Evolutionary conservation across 257 asterid genomes (phyloP).

Genomic region (Phtheirospermum japonicum): DNA sequence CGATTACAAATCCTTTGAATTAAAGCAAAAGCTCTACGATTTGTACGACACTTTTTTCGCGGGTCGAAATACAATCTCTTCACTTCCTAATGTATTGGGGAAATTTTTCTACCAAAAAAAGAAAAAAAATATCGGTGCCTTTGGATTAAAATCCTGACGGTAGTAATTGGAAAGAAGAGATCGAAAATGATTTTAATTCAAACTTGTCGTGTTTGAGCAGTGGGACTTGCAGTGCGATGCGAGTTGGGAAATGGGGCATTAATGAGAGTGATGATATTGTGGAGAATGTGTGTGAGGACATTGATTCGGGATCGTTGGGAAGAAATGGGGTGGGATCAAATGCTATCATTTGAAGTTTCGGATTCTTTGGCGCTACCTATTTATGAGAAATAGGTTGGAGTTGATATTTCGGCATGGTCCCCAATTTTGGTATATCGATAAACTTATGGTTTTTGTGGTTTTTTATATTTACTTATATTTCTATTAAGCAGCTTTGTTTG

Average conservation of each 20-base stretch:
- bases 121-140: slow-evolving; percentile 63
- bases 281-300: slow-evolving; percentile 66
- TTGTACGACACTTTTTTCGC: slow-evolving; percentile 58
- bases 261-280: slow-evolving; percentile 44
- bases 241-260: slow-evolving; percentile 57
- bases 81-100: slow-evolving; percentile 63
- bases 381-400: slow-evolving; percentile 30
- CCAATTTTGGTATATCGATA: no score
- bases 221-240: slow-evolving; percentile 67
- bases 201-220: slow-evolving; percentile 60
- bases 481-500: no score
- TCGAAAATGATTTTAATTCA: slow-evolving; percentile 47
- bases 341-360: slow-evolving; percentile 75
- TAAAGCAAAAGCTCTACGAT: slow-evolving; percentile 46
- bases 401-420: background rate
- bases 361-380: slow-evolving; percentile 80
- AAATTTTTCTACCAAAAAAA: slow-evolving; percentile 70
- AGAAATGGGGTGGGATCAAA: slow-evolving; percentile 59
- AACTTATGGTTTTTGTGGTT: no score
- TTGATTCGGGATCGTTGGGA: slow-evolving; percentile 53
- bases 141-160: slow-evolving; percentile 47
- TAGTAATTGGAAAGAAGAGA: slow-evolving; percentile 71
- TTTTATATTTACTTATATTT: no score
- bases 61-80: no score
- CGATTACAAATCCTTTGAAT: slow-evolving; percentile 57